Evolutionary conservation across 345 rosid species (phyloP), one percentile per base, ranked within the genome.

Genomic region (Eucalyptus curtisii): DNA sequence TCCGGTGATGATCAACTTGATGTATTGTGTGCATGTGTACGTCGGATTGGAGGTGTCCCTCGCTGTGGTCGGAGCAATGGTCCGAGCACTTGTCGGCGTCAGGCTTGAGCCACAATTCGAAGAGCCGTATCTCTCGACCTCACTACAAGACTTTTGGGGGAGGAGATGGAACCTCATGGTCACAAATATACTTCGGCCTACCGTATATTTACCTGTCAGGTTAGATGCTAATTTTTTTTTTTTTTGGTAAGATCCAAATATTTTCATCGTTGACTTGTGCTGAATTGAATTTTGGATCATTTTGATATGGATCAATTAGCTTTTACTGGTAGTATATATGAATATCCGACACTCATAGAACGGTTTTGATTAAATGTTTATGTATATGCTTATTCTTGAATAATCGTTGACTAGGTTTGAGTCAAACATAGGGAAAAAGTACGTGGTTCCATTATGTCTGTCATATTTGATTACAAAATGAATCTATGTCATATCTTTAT

Each of bases 61-160:
- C 11, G 95, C 94, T 48, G n/a, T 88, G 27, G 79, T 76, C 11
- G 95, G 93, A 22, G 87, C 91, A 85, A 4, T 90, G 88, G 96
- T 92, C 90, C 93, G 90, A 52, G 87, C 92, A 89, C 7, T 88
- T 24, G 37, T 90, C 0, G 88, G 93, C 15, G 55, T 93, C 4
- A 94, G 92, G 90, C 92, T 95, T 1, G 96, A 95, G 90, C 94
- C 93, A 25, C 95, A 92, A 89, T 94, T 95, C 93, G 82, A 95
- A 55, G 89, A 93, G 88, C 97, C 97, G 2, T 93, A 90, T 88
- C 91, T 96, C 25, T 89, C 96, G 2, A 92, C 99, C 3, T 96
- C 99, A 1, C 92, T 97, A 2, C 99, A 95, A 15, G 97, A 97
- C 53, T 96, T 97, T 40, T 96, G 97, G 99, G 97, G 98, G 19